Conservation (phyloP, 2,329 filamentous ascomycete species). For the Ophiosphaerella korrae region DNA sequence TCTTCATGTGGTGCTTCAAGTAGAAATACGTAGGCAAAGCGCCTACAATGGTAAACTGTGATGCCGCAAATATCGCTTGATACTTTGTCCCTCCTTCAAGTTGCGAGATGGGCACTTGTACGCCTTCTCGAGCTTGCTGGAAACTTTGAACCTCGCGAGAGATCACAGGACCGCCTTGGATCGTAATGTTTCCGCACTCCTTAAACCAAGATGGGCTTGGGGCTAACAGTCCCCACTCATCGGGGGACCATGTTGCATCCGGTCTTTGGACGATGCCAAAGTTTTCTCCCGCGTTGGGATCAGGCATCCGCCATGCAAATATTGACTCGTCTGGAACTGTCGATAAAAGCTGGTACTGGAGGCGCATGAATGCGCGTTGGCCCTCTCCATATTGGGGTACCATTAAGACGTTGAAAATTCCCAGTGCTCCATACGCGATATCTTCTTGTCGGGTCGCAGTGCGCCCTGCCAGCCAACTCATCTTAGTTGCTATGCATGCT, state of each 20-base stretch:
- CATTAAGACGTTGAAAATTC: conserved; percentile 21
- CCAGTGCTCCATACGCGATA: conserved; percentile 22
- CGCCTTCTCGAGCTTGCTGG: background rate
- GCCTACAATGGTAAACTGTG: background rate
- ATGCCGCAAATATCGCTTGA: background rate
- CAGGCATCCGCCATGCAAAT: conserved; percentile 9
- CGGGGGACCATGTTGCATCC: background rate
- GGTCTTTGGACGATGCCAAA: background rate
- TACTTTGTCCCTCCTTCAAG: background rate
- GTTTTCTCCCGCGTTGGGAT: background rate
- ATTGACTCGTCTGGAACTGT: conserved; percentile 11
- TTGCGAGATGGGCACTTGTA: background rate
- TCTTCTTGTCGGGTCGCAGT: conserved; percentile 21
- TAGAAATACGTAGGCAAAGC: conserved; percentile 3
- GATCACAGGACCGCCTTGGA: background rate
- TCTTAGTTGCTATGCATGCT: conserved; percentile 5
- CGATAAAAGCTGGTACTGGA: conserved; percentile 24
- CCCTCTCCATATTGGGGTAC: conserved; percentile 16
- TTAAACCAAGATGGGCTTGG: conserved; percentile 9
- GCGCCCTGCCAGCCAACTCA: conserved; percentile 22
- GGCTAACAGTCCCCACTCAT: conserved; percentile 10
- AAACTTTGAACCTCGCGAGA: background rate
- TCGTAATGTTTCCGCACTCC: background rate
- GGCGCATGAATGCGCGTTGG: conserved; percentile 10
- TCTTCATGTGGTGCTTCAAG: background rate